phyloP scores from a whole-genome alignment of 75 land plant genomes.

The Pseudotsuga menziesii region DNA sequence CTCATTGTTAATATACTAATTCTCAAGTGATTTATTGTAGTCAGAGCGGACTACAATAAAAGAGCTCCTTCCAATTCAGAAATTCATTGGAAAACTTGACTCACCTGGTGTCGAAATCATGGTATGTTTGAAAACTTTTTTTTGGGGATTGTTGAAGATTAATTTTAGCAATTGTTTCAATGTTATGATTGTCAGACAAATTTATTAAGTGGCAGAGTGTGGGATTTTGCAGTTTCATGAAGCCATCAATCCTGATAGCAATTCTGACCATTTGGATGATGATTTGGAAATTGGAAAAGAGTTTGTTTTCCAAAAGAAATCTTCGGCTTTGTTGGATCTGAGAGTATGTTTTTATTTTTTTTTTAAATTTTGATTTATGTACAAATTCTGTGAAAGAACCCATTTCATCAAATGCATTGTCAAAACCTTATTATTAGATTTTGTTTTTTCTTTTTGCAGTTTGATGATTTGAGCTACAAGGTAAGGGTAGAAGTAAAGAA shows the following conservation, averaged over 20 bases:
- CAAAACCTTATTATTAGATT: background rate
- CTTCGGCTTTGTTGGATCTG: background rate
- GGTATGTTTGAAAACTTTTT: too few relatives aligned
- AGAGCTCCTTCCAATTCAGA: too few relatives aligned
- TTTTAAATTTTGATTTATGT: background rate
- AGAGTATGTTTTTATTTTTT: background rate
- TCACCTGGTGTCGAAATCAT: too few relatives aligned
- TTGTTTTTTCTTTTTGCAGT: conserved; percentile 5
- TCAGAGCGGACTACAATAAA: too few relatives aligned
- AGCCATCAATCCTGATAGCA: background rate
- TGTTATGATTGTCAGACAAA: too few relatives aligned
- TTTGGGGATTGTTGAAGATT: too few relatives aligned
- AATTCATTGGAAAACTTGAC: too few relatives aligned
- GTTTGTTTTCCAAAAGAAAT: background rate
- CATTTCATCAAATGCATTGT: background rate
- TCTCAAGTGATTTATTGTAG: too few relatives aligned
- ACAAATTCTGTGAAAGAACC: background rate
- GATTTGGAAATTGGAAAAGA: background rate
- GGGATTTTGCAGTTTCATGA: background rate
- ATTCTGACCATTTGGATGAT: background rate
- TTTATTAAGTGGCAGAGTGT: too few relatives aligned
- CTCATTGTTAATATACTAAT: too few relatives aligned
- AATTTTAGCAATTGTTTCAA: too few relatives aligned
- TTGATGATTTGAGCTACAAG: conserved; percentile 11
- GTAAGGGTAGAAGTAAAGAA: background rate